Evolutionary conservation across 768 basidiomycete species (phyloP), one percentile per base, ranked within the genome.

Genomic region (Cubamyces lactineus): DNA sequence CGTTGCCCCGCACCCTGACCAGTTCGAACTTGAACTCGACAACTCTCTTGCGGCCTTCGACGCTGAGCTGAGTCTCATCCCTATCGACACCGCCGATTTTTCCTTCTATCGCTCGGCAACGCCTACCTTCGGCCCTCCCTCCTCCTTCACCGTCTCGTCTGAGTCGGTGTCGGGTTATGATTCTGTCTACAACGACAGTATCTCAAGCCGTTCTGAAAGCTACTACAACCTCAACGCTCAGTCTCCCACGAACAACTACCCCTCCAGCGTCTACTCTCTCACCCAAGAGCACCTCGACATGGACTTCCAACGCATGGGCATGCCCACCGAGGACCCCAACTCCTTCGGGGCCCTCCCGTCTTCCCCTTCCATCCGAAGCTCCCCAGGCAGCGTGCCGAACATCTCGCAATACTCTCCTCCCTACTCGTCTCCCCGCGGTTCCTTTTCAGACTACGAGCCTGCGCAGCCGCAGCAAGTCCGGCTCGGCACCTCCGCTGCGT

Each of bases 1-100:
- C 76, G 80, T 86, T 69, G 89, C 88, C 55, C 89, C 91, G 46
- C 84, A 88, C 71, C 88, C 89, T 63, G 91, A 92, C 80, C 81
- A 86, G 65, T 93, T 94, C 78, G 92, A 93, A 73, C 83, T 83
- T 53, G 92, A 94, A 76, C 83, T 94, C 70, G 91, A 92, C 76
- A 79, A 79, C 38, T 83, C 79, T 76, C 84, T 91, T 69, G 84
- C 84, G 13, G 85, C 82, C 46, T 83, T 87, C 72, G 84, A 88
- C 78, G 82, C 86, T 64, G 75, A 63, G 57, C 66, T 79, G 72
- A 80, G 85, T 70, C 79, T 85, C 58, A 80, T 86, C 64, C 78
- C 86, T 66, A 82, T 84, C 68, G 84, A 89, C 63, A 84, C 85
- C 73, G 82, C 59, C 59, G 65, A 67, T 56, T 89, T 86, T 78